Evolutionary conservation across 2,329 filamentous ascomycete genomes (phyloP), one percentile per base, ranked within the genome.

Genomic region (Cordyceps tenuipes): DNA sequence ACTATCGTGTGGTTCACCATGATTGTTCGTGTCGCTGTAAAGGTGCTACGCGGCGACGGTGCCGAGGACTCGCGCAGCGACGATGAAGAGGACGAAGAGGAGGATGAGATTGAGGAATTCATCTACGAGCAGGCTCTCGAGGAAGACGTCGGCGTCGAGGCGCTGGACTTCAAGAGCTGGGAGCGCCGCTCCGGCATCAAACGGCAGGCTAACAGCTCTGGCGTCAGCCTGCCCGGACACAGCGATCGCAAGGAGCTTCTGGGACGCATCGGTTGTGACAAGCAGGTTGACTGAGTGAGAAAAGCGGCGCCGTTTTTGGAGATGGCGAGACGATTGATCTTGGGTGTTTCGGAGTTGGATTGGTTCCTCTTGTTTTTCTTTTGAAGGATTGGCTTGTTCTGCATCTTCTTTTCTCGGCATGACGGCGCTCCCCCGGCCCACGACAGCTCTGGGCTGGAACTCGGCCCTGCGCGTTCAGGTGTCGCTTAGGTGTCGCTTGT

Each of bases 41-140:
- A 87, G 63, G 91, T 97, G 6, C 70, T 97, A 41, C 82, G 81
- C 55, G 92, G 93, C 36, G 83, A 81, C 43, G 79, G 84, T 36
- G 91, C 93, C 5, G 91, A 97, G 64, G 94, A 99, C 69, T 82
- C 85, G 19, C 85, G 94, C 60, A 96, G 90, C 64, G 93, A 97
- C 66, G 90, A 91, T 64, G 91, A 96, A 73, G 88, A 77, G 6
- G 90, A 86, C 15, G 79, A 82, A 15, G 89, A 86, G 23, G 80
- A 82, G 19, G 79, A 82, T 15, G 76, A 82, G n/a, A 13, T 43
- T 17, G 77, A 80, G 52, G 77, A 79, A 62, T 79, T 75, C 53
- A 72, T 80, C 55, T 82, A 82, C 61, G 79, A 83, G 66, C 78
- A 82, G 68, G 79, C 77, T 2, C 77, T 88, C 10, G 88, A 91